A percentile compares a stretch with the other conserved stretches of the same genome.
These are phyloP conservation scores for Xylaria sp. DNA, from an alignment of 2,329 filamentous ascomycete genomes.

Conservation along the genomic window DNA sequence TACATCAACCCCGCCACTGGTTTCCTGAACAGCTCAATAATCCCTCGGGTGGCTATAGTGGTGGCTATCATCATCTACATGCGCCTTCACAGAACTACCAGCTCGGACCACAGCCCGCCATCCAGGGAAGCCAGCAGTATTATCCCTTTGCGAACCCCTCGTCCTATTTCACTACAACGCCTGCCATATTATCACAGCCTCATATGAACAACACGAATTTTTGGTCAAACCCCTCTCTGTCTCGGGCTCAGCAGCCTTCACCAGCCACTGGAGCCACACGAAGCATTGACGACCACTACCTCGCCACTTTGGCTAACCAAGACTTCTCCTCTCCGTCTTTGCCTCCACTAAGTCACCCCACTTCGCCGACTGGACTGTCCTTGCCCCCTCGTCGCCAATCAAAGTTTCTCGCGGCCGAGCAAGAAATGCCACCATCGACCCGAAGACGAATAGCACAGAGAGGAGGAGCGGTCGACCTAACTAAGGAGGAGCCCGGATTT, in stretches of 20 bases:
- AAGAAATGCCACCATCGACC: conserved; percentile 38
- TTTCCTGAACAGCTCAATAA: background rate
- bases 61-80: conserved; percentile 7
- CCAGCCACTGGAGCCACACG: background rate
- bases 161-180: conserved; percentile 10
- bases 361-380: conserved; percentile 32
- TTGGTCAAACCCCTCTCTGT: background rate
- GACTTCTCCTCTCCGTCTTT: conserved; percentile 48
- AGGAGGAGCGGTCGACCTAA: conserved; percentile 40
- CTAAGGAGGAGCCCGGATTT: conserved; percentile 43
- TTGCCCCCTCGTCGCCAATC: conserved; percentile 30
- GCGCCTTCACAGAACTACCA: conserved; percentile 32
- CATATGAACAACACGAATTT: conserved; percentile 25
- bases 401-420: conserved; percentile 35
- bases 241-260: conserved; percentile 2
- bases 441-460: conserved; percentile 37
- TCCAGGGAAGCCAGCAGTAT: conserved; percentile 6
- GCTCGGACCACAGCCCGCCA: conserved; percentile 13
- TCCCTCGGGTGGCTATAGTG: conserved; percentile 9
- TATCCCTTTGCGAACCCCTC: background rate
- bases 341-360: conserved; percentile 43
- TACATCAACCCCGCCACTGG: conserved; percentile 6
- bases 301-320: conserved; percentile 38
- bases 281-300: conserved; percentile 40
- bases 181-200: conserved; percentile 13